Evolutionary conservation across 2,329 filamentous ascomycete species (phyloP).

Genomic region (Ascochyta koolunga): DNA sequence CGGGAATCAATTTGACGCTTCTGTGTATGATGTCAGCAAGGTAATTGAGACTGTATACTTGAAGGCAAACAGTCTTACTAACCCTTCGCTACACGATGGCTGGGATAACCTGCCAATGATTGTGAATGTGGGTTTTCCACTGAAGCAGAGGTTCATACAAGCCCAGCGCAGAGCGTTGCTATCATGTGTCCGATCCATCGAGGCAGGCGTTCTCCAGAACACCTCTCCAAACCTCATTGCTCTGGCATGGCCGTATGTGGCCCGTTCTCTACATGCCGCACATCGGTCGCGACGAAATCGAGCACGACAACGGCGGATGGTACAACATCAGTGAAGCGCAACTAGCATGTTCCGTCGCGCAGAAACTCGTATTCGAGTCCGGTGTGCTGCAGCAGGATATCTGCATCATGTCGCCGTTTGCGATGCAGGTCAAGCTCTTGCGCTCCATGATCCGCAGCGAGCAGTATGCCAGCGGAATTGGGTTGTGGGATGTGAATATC

Average conservation of each 20-base stretch:
- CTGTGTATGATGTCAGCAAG: constrained; percentile 31
- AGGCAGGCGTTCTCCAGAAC: constrained; percentile 10
- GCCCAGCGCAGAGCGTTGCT: constrained; percentile 1
- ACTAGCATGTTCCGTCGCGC: constrained; percentile 39
- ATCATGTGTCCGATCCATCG: background rate
- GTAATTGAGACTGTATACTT: constrained; percentile 33
- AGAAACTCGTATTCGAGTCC: constrained; percentile 31
- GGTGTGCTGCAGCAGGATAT: constrained; percentile 46
- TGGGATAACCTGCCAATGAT: constrained; percentile 13
- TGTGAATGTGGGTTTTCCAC: constrained; percentile 34
- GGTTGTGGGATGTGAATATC: constrained; percentile 50
- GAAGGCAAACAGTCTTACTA: constrained; percentile 20
- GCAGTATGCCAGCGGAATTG: constrained; percentile 16
- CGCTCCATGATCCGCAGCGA: constrained; percentile 43
- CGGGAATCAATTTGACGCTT: constrained; percentile 27
- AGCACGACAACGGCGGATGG: constrained; percentile 50
- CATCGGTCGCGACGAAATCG: constrained; percentile 48
- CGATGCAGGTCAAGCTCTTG: constrained; percentile 52
- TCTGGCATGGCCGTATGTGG: constrained; percentile 50
- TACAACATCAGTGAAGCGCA: constrained; percentile 43
- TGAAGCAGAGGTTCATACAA: constrained; percentile 11
- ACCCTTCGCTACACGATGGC: background rate
- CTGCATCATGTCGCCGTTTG: constrained; percentile 54
- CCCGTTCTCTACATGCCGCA: constrained; percentile 53
- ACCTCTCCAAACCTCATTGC: constrained; percentile 35